These are phyloP conservation scores for Fusarium keratoplasticum DNA, from an alignment of 2,329 filamentous ascomycete genomes.

Conservation along the genomic window DNA sequence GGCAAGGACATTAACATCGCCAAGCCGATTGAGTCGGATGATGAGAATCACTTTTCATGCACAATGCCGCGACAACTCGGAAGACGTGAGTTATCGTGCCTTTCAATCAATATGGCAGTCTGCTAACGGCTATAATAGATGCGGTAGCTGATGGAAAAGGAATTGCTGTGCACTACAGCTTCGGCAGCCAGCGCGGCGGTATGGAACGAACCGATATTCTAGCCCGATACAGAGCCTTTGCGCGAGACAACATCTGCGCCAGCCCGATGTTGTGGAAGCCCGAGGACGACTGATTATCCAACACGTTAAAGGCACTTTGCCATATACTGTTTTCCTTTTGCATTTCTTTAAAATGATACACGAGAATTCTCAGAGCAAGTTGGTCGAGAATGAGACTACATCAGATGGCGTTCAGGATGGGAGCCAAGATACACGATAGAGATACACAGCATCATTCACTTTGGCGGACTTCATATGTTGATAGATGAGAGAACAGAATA, in stretches of 20 bases:
- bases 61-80: slow-evolving; percentile 53
- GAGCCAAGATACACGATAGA: neutral
- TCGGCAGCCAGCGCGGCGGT: slow-evolving; percentile 51
- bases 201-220: slow-evolving; percentile 66
- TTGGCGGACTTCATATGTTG: neutral
- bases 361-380: neutral
- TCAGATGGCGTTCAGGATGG: neutral
- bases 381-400: neutral
- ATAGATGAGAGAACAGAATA: neutral
- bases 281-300: slow-evolving; percentile 16
- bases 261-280: slow-evolving; percentile 47
- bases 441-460: neutral
- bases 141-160: slow-evolving; percentile 66
- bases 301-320: neutral
- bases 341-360: neutral
- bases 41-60: slow-evolving; percentile 59
- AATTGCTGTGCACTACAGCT: slow-evolving; percentile 65
- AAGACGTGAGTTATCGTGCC: no score
- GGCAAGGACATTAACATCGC: slow-evolving; percentile 63
- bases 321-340: neutral
- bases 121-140: slow-evolving; percentile 39
- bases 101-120: no score
- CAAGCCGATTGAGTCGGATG: slow-evolving; percentile 57
- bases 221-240: slow-evolving; percentile 64
- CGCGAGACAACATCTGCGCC: slow-evolving; percentile 62